Evolutionary conservation across 805 yeast species (phyloP).

Genomic region (Cyberlindnera meyerae): DNA sequence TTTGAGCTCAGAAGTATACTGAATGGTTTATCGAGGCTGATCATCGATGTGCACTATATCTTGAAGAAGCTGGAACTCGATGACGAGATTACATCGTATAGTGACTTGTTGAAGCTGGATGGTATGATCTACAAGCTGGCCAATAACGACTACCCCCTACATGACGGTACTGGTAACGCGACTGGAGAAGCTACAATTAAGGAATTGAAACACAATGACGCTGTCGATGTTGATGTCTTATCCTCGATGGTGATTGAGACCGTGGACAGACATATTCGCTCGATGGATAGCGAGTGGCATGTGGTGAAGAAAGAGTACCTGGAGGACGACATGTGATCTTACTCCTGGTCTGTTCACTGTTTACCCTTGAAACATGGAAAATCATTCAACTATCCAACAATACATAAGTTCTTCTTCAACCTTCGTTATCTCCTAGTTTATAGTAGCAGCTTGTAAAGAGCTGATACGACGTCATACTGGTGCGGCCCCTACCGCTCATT

Average conservation of each 20-base stretch:
- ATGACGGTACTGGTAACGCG: no score
- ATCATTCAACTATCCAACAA: no score
- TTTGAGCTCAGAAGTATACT: slow-evolving; percentile 13
- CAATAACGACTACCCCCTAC: slow-evolving; percentile 13
- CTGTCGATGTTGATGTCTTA: slow-evolving; percentile 10
- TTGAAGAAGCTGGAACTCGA: slow-evolving; percentile 14
- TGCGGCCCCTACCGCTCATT: no score
- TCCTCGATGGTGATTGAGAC: neutral
- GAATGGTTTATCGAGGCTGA: slow-evolving; percentile 14
- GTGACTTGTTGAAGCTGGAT: slow-evolving; percentile 19
- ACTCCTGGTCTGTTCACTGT: no score
- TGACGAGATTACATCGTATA: slow-evolving; percentile 5
- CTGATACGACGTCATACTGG: no score
- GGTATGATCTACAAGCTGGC: slow-evolving; percentile 22
- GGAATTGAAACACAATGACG: no score
- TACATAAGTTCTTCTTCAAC: no score
- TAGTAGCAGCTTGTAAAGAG: no score
- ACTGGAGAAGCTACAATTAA: neutral
- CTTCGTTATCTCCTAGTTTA: no score
- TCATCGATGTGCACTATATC: slow-evolving; percentile 11
- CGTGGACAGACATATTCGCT: slow-evolving; percentile 8
- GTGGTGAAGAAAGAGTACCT: slow-evolving; percentile 18
- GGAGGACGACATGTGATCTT: slow-evolving; percentile 2
- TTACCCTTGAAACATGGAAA: no score
- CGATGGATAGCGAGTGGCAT: slow-evolving; percentile 25